phyloP scores from a whole-genome alignment of 2,329 filamentous ascomycete species.

The Didymella keratinophila region DNA sequence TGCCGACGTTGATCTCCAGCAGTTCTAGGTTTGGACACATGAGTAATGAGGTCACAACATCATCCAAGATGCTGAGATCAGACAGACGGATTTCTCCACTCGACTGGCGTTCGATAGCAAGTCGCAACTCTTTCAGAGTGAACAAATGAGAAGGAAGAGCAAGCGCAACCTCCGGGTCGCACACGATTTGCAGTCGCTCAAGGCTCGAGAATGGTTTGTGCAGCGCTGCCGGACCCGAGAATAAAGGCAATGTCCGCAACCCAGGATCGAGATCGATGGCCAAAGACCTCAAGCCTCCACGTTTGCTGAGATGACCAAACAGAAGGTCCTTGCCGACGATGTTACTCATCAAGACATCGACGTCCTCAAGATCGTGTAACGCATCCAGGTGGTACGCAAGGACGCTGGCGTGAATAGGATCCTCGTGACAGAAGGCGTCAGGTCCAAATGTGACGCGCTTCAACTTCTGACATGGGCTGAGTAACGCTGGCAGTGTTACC shows the following conservation, averaged over 20 bases:
- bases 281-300: conserved; percentile 33
- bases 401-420: conserved; percentile 33
- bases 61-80: conserved; percentile 34
- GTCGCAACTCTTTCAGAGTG: conserved; percentile 35
- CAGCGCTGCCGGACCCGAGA: conserved; percentile 28
- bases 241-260: conserved; percentile 30
- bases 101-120: conserved; percentile 42
- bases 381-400: conserved; percentile 34
- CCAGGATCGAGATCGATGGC: conserved; percentile 46
- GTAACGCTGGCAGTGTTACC: conserved; percentile 33
- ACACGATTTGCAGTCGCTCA: conserved; percentile 38
- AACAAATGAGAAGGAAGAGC: conserved; percentile 36
- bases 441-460: conserved; percentile 39
- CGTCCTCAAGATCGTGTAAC: conserved; percentile 27
- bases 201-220: conserved; percentile 33
- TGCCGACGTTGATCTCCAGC: conserved; percentile 38
- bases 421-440: conserved; percentile 27
- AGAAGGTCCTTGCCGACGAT: conserved; percentile 38
- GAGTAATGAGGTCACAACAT: conserved; percentile 29
- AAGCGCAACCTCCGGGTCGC: conserved; percentile 44
- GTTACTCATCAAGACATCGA: conserved; percentile 36
- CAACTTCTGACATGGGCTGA: conserved; percentile 33
- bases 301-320: conserved; percentile 39
- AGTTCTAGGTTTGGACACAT: conserved; percentile 31
- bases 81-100: conserved; percentile 21